These are phyloP conservation scores for Nannochloropsis granulata DNA, from an alignment of 108 stramenopile genomes.

Conservation along the genomic window DNA sequence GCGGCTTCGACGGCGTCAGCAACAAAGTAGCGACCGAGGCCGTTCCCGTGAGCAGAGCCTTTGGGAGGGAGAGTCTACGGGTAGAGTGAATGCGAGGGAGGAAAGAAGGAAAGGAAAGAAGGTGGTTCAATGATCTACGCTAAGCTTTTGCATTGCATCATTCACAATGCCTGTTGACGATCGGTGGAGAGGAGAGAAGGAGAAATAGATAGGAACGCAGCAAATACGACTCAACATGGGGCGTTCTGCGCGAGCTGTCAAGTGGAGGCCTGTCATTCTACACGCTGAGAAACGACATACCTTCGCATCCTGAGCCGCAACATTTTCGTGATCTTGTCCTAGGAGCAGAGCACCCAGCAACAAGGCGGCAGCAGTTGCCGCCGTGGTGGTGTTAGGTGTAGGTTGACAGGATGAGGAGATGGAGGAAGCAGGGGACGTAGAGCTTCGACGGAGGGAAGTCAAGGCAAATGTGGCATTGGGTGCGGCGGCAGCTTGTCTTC, in stretches of 20 bases:
- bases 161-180: too few relatives aligned
- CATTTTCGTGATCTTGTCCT: background rate
- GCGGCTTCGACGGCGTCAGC: background rate
- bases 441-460: too few relatives aligned
- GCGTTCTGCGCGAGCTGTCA: too few relatives aligned
- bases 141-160: too few relatives aligned
- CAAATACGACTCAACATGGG: too few relatives aligned
- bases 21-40: background rate
- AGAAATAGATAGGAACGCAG: too few relatives aligned
- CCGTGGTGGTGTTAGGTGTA: background rate
- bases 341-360: background rate
- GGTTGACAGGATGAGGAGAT: background rate
- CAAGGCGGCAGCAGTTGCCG: background rate
- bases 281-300: background rate
- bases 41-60: background rate
- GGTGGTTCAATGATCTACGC: too few relatives aligned
- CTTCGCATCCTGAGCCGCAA: background rate
- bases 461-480: too few relatives aligned
- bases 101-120: too few relatives aligned
- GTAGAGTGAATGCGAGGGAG: background rate
- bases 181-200: too few relatives aligned
- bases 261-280: too few relatives aligned
- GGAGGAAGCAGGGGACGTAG: background rate
- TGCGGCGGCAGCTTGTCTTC: too few relatives aligned
- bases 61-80: background rate